phyloP scores from a whole-genome alignment of 306 rosid species.

The Abrus pulchellus region DNA sequence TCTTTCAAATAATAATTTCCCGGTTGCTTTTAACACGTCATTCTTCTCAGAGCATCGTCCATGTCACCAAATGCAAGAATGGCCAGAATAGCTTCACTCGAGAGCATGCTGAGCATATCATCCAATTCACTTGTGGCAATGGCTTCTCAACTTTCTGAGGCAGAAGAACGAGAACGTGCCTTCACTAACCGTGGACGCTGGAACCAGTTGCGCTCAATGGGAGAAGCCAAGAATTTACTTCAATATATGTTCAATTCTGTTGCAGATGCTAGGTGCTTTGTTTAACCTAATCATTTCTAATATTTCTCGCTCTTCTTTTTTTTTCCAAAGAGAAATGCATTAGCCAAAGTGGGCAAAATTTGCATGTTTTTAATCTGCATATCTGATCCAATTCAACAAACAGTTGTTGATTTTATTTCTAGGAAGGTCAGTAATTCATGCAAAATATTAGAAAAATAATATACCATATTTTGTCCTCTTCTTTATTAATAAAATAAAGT shows the following conservation, averaged over 20 bases:
- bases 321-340: background rate
- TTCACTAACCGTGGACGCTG: constrained; percentile 91
- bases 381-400: constrained; percentile 31
- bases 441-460: constrained; percentile 17
- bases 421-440: constrained; percentile 4
- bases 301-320: background rate
- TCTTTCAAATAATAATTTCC: constrained; percentile 42
- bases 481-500: constrained; percentile 16
- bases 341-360: constrained; percentile 8
- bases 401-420: background rate
- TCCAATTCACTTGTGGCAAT: constrained; percentile 96
- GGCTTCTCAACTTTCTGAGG: constrained; percentile 99
- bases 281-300: constrained; percentile 32
- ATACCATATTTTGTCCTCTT: background rate
- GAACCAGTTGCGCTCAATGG: constrained; percentile 98
- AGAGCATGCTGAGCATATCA: constrained; percentile 90
- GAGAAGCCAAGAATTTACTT: constrained; percentile 92
- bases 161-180: constrained; percentile 96
- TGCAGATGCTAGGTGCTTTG: constrained; percentile 82
- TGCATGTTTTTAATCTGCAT: constrained; percentile 3
- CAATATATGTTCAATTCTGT: constrained; percentile 91
- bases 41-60: constrained; percentile 78
- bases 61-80: constrained; percentile 94
- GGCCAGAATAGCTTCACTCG: constrained; percentile 92
- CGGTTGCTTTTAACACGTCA: constrained; percentile 45